These are phyloP conservation scores for Rhizopus arrhizus DNA, from an alignment of 371 early-diverging fungal species.

Conservation along the genomic window DNA sequence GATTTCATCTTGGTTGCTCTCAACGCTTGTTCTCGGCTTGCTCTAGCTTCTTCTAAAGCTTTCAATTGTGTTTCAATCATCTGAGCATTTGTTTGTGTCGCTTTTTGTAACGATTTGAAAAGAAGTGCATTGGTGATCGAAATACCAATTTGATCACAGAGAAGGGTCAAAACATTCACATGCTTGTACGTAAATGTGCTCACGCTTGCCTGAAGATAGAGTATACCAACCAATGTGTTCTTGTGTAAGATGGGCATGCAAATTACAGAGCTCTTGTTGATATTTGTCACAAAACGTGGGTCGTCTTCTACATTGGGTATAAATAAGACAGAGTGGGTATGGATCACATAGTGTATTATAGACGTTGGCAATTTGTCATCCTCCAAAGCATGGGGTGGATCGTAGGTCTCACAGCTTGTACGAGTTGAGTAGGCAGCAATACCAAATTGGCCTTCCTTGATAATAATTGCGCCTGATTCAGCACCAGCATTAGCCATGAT, in stretches of 20 bases:
- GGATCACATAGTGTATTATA: conserved; percentile 48
- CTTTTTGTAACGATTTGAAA: conserved; percentile 53
- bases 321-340: conserved; percentile 41
- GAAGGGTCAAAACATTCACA: conserved; percentile 54
- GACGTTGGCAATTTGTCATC: conserved; percentile 38
- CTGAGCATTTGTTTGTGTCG: conserved; percentile 38
- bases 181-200: conserved; percentile 58
- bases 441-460: conserved; percentile 47
- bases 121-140: conserved; percentile 63
- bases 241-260: conserved; percentile 64
- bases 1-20: conserved; percentile 50
- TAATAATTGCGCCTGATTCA: conserved; percentile 47
- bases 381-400: conserved; percentile 46
- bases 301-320: conserved; percentile 47
- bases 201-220: conserved; percentile 59
- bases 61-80: conserved; percentile 47
- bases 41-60: conserved; percentile 47
- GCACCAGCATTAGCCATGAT: conserved; percentile 52
- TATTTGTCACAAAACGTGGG: conserved; percentile 41
- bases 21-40: conserved; percentile 47
- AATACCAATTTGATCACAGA: conserved; percentile 66
- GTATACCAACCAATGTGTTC: conserved; percentile 53
- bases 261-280: conserved; percentile 46
- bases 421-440: conserved; percentile 45
- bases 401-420: conserved; percentile 36